Evolutionary conservation across 441 rosid genomes (phyloP).

Genomic region (Eutrema salsugineum): DNA sequence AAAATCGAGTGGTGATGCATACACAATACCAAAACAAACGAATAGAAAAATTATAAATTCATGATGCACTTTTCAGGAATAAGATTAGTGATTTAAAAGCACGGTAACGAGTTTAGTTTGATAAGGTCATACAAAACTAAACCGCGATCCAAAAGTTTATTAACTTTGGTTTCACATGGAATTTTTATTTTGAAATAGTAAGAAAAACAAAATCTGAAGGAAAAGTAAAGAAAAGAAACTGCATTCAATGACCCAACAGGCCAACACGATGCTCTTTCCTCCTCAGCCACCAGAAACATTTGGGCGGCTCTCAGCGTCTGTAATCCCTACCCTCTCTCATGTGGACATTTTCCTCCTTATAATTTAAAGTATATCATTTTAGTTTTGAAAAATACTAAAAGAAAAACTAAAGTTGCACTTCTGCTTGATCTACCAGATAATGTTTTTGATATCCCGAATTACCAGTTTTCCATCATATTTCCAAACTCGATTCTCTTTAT

Average conservation of each 20-base stretch:
- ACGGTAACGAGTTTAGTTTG: background rate
- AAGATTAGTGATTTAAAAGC: too few species aligned
- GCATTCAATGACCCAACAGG: slow-evolving; percentile 7
- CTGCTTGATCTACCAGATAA: background rate
- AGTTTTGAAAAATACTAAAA: background rate
- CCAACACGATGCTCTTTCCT: slow-evolving; percentile 13
- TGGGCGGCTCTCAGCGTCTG: slow-evolving; percentile 27
- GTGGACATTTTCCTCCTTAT: slow-evolving; percentile 11
- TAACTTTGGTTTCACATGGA: too few species aligned
- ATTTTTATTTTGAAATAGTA: too few species aligned
- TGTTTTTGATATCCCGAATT: background rate
- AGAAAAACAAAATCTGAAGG: background rate
- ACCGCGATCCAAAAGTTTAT: background rate
- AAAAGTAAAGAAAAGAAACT: background rate
- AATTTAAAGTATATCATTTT: background rate
- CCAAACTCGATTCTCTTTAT: background rate
- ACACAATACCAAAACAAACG: too few species aligned
- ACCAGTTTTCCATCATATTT: background rate
- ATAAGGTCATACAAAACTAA: background rate
- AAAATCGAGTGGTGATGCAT: too few species aligned
- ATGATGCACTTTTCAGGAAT: too few species aligned
- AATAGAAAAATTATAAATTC: too few species aligned
- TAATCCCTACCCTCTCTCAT: slow-evolving; percentile 14
- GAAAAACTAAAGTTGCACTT: background rate
- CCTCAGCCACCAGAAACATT: slow-evolving; percentile 29